These are phyloP conservation scores for Aspergillus tamarii DNA, from an alignment of 2,329 filamentous ascomycete genomes.

Conservation along the genomic window DNA sequence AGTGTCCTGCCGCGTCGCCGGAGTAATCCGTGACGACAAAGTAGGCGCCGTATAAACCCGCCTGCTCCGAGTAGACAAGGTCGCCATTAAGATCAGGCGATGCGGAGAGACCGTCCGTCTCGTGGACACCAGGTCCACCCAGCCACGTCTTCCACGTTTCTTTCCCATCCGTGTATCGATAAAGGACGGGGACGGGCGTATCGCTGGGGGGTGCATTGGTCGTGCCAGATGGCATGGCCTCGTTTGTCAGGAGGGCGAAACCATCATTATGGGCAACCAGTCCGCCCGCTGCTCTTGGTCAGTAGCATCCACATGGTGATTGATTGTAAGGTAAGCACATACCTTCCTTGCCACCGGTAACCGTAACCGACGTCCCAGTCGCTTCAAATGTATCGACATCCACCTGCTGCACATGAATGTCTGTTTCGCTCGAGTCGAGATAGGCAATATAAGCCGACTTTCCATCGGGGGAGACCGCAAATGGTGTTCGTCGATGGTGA, in stretches of 20 bases:
- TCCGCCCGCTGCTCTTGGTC: conserved; percentile 52
- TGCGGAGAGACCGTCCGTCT: conserved; percentile 50
- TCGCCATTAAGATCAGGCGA: conserved; percentile 66
- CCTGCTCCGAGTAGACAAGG: conserved; percentile 61
- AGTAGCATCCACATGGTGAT: not conserved
- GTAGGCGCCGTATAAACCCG: conserved; percentile 63
- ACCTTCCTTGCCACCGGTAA: conserved; percentile 59
- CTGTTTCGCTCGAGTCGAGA: conserved; percentile 58
- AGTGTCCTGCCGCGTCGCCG: conserved; percentile 59
- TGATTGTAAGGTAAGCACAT: conserved; percentile 1
- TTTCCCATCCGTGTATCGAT: conserved; percentile 59
- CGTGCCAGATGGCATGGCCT: conserved; percentile 53
- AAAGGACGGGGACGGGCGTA: conserved; percentile 60
- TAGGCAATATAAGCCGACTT: conserved; percentile 64
- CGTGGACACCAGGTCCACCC: conserved; percentile 59
- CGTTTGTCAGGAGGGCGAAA: conserved; percentile 65
- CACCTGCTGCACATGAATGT: conserved; percentile 61
- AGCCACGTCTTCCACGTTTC: conserved; percentile 63
- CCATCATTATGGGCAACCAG: conserved; percentile 66
- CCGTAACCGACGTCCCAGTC: conserved; percentile 55
- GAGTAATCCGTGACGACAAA: conserved; percentile 64
- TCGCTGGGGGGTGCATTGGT: conserved; percentile 54
- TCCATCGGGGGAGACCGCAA: conserved; percentile 64
- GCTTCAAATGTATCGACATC: conserved; percentile 58
- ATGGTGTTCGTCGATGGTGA: conserved; percentile 65